These are phyloP conservation scores for Pestalotiopsis sp. DNA, from an alignment of 2,329 filamentous ascomycete species.

Conservation along the genomic window DNA sequence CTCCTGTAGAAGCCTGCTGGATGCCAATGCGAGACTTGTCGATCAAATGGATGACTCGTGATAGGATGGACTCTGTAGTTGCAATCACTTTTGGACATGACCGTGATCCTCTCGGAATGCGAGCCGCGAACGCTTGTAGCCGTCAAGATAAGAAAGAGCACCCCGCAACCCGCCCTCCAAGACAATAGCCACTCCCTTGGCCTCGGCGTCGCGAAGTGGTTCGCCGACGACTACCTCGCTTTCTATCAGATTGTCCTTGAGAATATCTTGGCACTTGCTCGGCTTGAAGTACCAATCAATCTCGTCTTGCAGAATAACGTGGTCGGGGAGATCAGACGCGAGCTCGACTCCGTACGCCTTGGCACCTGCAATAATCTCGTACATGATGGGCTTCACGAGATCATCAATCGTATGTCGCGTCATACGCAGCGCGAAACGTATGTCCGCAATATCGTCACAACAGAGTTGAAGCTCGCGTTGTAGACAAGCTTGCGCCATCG, in stretches of 20 bases:
- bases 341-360: slow-evolving; percentile 38
- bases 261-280: slow-evolving; percentile 54
- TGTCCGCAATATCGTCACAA: slow-evolving; percentile 49
- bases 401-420: slow-evolving; percentile 43
- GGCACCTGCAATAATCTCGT: slow-evolving; percentile 49
- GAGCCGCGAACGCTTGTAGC: slow-evolving; percentile 31
- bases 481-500: slow-evolving; percentile 54
- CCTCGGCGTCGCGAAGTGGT: slow-evolving; percentile 51
- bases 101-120: background rate
- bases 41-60: background rate
- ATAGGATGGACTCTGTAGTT: background rate
- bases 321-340: slow-evolving; percentile 41
- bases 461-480: slow-evolving; percentile 52
- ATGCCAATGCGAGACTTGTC: background rate
- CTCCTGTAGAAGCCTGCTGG: no score
- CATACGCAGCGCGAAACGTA: slow-evolving; percentile 51
- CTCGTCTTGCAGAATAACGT: slow-evolving; percentile 49
- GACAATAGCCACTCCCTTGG: slow-evolving; percentile 42
- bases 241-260: slow-evolving; percentile 56
- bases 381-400: slow-evolving; percentile 53
- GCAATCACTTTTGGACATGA: background rate
- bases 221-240: slow-evolving; percentile 57
- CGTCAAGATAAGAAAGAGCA: slow-evolving; percentile 20
- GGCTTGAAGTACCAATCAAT: slow-evolving; percentile 48
- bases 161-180: background rate